These are phyloP conservation scores for Trichoderma harzianum DNA, from an alignment of 2,329 filamentous ascomycete species.

Conservation along the genomic window DNA sequence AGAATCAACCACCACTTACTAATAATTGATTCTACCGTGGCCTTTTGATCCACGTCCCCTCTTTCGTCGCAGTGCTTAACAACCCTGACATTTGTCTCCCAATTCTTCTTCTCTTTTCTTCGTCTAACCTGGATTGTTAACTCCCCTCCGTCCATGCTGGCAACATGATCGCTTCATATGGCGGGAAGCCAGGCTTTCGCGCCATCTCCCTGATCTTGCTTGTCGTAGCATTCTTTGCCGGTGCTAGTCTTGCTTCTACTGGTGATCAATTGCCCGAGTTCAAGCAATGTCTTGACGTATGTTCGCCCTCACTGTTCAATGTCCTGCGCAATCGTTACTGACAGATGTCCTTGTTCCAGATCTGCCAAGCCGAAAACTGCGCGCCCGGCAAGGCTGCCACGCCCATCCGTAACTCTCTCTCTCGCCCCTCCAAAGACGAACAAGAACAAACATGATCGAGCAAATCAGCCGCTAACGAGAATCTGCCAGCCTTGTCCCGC, in stretches of 20 bases:
- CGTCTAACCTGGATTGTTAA: too few species aligned
- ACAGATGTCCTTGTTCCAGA: slow-evolving; percentile 45
- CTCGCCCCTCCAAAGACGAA: not conserved
- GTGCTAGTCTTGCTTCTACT: slow-evolving; percentile 62
- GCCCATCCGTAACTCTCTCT: slow-evolving; percentile 57
- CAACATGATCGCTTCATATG: slow-evolving; percentile 30
- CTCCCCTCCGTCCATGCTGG: slow-evolving; percentile 27
- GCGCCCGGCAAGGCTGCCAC: slow-evolving; percentile 55
- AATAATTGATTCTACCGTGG: not conserved
- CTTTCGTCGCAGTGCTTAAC: not conserved
- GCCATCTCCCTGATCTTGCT: slow-evolving; percentile 34
- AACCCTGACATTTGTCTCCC: not conserved
- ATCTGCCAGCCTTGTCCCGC: slow-evolving; percentile 67
- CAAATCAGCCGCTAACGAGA: not conserved
- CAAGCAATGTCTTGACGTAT: slow-evolving; percentile 76
- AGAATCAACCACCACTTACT: not conserved
- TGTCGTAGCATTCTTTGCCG: slow-evolving; percentile 39
- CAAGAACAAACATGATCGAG: not conserved
- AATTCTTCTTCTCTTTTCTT: not conserved
- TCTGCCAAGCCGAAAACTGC: slow-evolving; percentile 81
- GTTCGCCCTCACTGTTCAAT: not conserved
- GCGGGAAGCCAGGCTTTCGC: slow-evolving; percentile 33
- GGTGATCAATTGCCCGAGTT: slow-evolving; percentile 89
- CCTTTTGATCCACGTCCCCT: slow-evolving; percentile 16
- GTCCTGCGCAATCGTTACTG: slow-evolving; percentile 12